Conservation (phyloP, 2,329 filamentous ascomycete species). For the Phaeosphaeriaceae sp. region DNA sequence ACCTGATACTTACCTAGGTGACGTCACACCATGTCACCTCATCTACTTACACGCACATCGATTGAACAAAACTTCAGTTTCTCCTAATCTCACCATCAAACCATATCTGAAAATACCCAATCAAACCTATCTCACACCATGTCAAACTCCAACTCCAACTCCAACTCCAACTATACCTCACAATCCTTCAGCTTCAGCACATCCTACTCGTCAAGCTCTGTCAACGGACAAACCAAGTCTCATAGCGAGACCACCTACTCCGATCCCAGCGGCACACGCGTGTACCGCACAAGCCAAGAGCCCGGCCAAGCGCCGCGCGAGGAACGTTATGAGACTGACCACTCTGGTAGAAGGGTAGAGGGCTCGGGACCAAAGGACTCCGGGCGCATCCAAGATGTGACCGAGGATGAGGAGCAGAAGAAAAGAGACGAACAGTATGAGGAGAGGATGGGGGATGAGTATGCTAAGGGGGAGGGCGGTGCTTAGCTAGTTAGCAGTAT, state of each 20-base stretch:
- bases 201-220: constrained; percentile 28
- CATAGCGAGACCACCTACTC: constrained; percentile 30
- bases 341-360: constrained; percentile 24
- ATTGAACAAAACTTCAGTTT: not conserved
- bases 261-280: constrained; percentile 37
- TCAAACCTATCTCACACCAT: not conserved
- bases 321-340: constrained; percentile 35
- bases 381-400: constrained; percentile 42
- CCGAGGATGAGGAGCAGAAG: constrained; percentile 41
- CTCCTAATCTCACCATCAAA: not conserved
- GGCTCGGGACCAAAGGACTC: constrained; percentile 4
- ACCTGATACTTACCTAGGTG: too few relatives aligned
- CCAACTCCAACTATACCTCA: constrained; percentile 28
- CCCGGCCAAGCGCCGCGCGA: constrained; percentile 32
- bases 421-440: constrained; percentile 48
- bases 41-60: too few relatives aligned
- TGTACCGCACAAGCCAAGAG: constrained; percentile 34
- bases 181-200: constrained; percentile 33
- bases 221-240: constrained; percentile 39
- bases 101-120: too few relatives aligned
- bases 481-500: constrained; percentile 36
- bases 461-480: constrained; percentile 53
- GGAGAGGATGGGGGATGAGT: constrained; percentile 53
- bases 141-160: not conserved
- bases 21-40: not conserved